A percentile compares a stretch with the other conserved stretches of the same genome.
phyloP scores from a whole-genome alignment of 1,284 basidiomycete genomes.

The Apiotrichum akiyoshidainum region DNA sequence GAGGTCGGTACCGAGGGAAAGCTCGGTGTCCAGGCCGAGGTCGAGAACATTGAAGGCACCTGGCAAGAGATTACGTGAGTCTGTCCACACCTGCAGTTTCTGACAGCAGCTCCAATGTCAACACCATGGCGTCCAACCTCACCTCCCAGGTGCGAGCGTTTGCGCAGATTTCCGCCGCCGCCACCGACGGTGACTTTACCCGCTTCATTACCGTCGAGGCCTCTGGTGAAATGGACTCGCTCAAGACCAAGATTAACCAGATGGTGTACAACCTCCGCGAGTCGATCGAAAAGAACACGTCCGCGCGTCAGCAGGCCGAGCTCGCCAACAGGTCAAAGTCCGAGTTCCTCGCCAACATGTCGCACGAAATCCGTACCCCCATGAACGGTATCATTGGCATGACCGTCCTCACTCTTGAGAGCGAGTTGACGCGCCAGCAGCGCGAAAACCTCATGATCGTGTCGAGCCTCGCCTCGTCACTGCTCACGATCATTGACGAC shows the following conservation, averaged over 20 bases:
- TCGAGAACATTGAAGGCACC: slow-evolving; percentile 93
- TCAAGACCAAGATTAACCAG: slow-evolving; percentile 87
- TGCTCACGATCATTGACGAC: slow-evolving; percentile 96
- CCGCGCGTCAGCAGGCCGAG: slow-evolving; percentile 95
- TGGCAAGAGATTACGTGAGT: slow-evolving; percentile 98
- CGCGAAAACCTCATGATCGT: slow-evolving; percentile 95
- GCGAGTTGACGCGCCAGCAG: slow-evolving; percentile 87
- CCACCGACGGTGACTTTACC: slow-evolving; percentile 98
- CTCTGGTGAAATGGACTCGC: slow-evolving; percentile 96
- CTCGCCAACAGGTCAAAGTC: slow-evolving; percentile 93
- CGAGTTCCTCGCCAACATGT: slow-evolving; percentile 97
- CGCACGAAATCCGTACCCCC: slow-evolving; percentile 94
- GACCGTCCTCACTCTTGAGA: slow-evolving; percentile 67
- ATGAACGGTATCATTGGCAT: slow-evolving; percentile 99
- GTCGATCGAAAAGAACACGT: slow-evolving; percentile 97
- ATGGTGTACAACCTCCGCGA: slow-evolving; percentile 99
- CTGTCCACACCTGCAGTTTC: background rate
- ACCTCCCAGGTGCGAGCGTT: slow-evolving; percentile 99
- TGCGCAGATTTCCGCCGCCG: slow-evolving; percentile 96
- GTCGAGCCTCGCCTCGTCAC: slow-evolving; percentile 86
- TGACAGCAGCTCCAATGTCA: slow-evolving; percentile 70
- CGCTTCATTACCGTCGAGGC: slow-evolving; percentile 99
- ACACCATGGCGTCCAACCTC: slow-evolving; percentile 91
- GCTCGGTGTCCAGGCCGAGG: slow-evolving; percentile 94
- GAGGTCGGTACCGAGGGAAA: slow-evolving; percentile 97